Base-by-base conservation (phyloP, 2,329 filamentous ascomycete species). In the Arthrobotrys megalospora region DNA sequence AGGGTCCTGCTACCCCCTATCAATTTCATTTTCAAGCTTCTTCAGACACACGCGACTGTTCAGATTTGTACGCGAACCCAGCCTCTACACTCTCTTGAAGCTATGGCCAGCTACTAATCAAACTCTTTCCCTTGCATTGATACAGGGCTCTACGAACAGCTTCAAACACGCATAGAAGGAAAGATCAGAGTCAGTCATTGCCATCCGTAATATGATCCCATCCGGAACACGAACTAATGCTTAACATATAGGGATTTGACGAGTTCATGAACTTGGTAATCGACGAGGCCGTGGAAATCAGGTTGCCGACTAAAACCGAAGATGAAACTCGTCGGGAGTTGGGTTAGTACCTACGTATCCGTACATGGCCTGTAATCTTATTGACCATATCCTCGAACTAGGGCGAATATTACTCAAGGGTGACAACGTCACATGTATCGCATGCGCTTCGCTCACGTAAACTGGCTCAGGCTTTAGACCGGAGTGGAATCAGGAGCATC, bases 191-290 rank as follows among this genome's bases (percentile, higher is more conserved):
- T 97, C 85, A 80, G 91, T 85, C n/a, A 32, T 52, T n/a, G 16
- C 21, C 19, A n/a, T 55, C 19, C n/a, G 19, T 41, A 66, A 43
- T 53, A 66, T 24, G 10, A 21, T 6, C 24, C 19, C 5, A 45
- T 24, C 16, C 36, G 11, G 11, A 53, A 3, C n/a, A 24, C 8
- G 16, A 21, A 38, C 65, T 60, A 71, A 70, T 21, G 1, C 8
- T 38, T 62, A 8, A 16, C 0, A 8, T 24, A 12, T 80, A 97
- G 94, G 94, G 96, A 12, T 99, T 99, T 81, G 96, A 99, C 84
- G 96, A 99, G 85, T 99, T 98, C 86, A 97, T 99, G 94, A 99
- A 99, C 86, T 88, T 99, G 62, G 96, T 98, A 45, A 89, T 97
- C 81, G 96, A 99, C 83, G 94, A 99, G 82, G 96, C 96, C 34